phyloP scores from a whole-genome alignment of 1,284 basidiomycete genomes.

The Ganoderma multipileum region DNA sequence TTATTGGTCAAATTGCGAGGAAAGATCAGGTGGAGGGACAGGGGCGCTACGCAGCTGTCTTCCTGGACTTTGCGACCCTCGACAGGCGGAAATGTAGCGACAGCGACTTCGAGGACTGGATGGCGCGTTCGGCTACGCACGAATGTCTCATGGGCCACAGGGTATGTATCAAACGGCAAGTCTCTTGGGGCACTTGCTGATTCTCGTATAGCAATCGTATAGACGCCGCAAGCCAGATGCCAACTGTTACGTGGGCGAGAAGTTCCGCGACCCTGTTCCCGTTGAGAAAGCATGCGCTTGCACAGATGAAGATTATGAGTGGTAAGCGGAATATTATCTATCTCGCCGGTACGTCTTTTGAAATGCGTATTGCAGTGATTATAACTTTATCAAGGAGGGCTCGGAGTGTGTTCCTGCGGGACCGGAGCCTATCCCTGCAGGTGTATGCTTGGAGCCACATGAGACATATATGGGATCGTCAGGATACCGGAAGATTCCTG shows the following conservation, averaged over 20 bases:
- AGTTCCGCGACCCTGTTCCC: constrained; percentile 86
- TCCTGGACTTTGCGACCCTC: constrained; percentile 85
- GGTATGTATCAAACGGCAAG: constrained; percentile 48
- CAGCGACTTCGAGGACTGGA: constrained; percentile 89
- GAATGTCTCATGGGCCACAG: constrained; percentile 97
- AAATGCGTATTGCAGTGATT: constrained; percentile 66
- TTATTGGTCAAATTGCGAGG: constrained; percentile 80
- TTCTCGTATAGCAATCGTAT: constrained; percentile 84
- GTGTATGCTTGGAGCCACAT: constrained; percentile 69
- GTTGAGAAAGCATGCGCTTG: constrained; percentile 89
- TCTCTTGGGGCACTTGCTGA: background rate
- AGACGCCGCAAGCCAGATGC: constrained; percentile 83
- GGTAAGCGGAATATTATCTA: constrained; percentile 55
- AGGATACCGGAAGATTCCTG: constrained; percentile 92
- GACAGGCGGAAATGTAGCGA: constrained; percentile 76
- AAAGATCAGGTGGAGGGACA: constrained; percentile 61
- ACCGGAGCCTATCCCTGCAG: constrained; percentile 85
- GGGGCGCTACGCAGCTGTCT: constrained; percentile 77
- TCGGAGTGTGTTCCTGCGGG: constrained; percentile 82
- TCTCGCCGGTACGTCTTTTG: background rate
- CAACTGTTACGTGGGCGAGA: constrained; percentile 92
- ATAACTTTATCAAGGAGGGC: constrained; percentile 82
- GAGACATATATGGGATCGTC: constrained; percentile 88
- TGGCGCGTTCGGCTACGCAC: constrained; percentile 70
- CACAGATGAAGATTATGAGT: constrained; percentile 91